Percentiles rank a stretch among this genome's conserved stretches.
Evolutionary conservation across 1,139 yeast species (phyloP).

Genomic region (Nematodospora anomalae): DNA sequence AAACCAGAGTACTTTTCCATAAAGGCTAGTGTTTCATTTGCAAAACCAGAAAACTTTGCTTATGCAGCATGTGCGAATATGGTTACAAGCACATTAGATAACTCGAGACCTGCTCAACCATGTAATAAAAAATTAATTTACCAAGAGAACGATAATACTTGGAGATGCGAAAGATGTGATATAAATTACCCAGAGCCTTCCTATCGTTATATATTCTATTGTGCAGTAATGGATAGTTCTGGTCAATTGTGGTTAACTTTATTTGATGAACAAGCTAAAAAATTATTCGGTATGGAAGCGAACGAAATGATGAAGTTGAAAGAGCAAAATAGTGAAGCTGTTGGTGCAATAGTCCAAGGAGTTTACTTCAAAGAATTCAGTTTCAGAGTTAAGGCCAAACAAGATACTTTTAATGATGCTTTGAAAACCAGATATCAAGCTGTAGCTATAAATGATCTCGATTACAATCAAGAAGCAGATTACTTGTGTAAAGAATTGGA

Average conservation of each 20-base stretch:
- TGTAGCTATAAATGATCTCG: constrained; percentile 53
- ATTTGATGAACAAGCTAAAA: constrained; percentile 81
- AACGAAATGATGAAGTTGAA: constrained; percentile 58
- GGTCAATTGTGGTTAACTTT: constrained; percentile 86
- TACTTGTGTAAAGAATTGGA: constrained; percentile 54
- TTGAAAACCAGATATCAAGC: constrained; percentile 76
- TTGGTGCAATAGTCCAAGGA: constrained; percentile 49
- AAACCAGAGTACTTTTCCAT: constrained; percentile 76
- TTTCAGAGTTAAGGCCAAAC: constrained; percentile 78
- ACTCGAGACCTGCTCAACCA: constrained; percentile 20
- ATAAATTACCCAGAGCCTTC: constrained; percentile 64
- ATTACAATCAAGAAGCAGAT: constrained; percentile 63
- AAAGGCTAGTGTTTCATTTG: constrained; percentile 70
- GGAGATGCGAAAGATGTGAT: constrained; percentile 96
- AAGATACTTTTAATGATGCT: constrained; percentile 80
- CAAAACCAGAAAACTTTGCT: constrained; percentile 73
- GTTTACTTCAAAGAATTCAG: constrained; percentile 67
- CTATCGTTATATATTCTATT: constrained; percentile 74
- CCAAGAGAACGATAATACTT: constrained; percentile 66
- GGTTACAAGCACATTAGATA: constrained; percentile 14
- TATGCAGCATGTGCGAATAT: constrained; percentile 87
- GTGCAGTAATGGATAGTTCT: constrained; percentile 72
- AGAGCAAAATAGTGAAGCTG: constrained; percentile 42
- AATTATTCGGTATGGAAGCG: constrained; percentile 69
- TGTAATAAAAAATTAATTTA: constrained; percentile 85